phyloP scores from a whole-genome alignment of 2,329 filamentous ascomycete genomes.

The Neofusicoccum sp. region DNA sequence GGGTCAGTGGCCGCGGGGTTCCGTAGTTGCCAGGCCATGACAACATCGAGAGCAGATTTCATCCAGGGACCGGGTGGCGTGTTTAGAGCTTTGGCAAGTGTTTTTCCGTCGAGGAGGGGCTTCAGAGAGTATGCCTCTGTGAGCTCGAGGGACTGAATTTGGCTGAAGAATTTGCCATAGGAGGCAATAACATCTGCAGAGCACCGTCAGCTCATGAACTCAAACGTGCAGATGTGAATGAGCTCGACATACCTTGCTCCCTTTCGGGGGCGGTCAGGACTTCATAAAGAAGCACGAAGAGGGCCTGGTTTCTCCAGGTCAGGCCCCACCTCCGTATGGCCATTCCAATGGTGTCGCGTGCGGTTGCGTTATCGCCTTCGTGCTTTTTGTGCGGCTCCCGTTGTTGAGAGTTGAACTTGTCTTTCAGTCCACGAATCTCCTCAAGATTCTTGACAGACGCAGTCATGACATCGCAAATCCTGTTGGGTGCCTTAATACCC shows the following conservation, averaged over 20 bases:
- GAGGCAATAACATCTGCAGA: constrained; percentile 45
- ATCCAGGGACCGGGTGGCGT: constrained; percentile 81
- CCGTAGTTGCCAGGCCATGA: constrained; percentile 84
- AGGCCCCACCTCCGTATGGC: constrained; percentile 69
- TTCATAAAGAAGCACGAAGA: constrained; percentile 67
- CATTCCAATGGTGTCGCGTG: constrained; percentile 69
- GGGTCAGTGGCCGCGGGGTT: constrained; percentile 67
- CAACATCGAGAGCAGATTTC: constrained; percentile 71
- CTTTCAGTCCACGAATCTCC: constrained; percentile 64
- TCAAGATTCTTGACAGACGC: constrained; percentile 61
- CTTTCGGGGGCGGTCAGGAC: constrained; percentile 43
- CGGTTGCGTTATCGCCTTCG: constrained; percentile 38
- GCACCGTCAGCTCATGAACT: neutral
- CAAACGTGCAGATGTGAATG: neutral
- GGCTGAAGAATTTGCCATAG: constrained; percentile 55
- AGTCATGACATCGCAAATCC: constrained; percentile 65
- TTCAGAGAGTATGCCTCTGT: constrained; percentile 50
- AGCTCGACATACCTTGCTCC: constrained; percentile 43
- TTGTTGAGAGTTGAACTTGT: constrained; percentile 47
- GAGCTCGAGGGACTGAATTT: constrained; percentile 51
- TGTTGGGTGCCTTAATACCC: constrained; percentile 78
- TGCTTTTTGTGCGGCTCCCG: constrained; percentile 48
- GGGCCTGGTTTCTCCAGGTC: constrained; percentile 69
- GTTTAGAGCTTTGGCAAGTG: constrained; percentile 65
- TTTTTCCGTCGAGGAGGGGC: constrained; percentile 67